A percentile compares a stretch with the other conserved stretches of the same genome.
phyloP scores from a whole-genome alignment of 371 early-diverging fungal genomes.

The Mortierella sp. region DNA sequence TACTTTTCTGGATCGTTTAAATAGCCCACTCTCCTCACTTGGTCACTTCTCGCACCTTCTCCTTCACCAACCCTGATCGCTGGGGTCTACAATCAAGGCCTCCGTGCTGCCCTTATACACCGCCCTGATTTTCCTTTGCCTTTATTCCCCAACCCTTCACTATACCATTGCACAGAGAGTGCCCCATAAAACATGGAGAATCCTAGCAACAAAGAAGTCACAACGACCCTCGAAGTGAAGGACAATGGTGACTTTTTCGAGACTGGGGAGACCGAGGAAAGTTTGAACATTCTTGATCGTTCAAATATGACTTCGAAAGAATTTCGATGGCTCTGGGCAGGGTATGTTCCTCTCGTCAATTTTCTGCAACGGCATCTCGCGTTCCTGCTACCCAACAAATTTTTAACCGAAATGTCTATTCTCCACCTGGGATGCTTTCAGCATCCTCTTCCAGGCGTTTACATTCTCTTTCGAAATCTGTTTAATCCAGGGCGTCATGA shows the following conservation, averaged over 20 bases:
- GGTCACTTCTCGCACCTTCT: too few relatives aligned
- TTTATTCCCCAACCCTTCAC: too few relatives aligned
- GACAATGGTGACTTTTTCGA: not conserved
- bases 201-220: not conserved
- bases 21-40: too few relatives aligned
- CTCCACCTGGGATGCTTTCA: not conserved
- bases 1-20: too few relatives aligned
- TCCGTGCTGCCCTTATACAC: too few relatives aligned
- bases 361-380: too few relatives aligned
- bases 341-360: constrained; percentile 3
- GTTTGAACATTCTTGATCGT: constrained; percentile 18
- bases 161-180: too few relatives aligned
- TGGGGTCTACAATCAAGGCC: too few relatives aligned
- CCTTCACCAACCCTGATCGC: too few relatives aligned
- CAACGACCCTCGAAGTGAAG: not conserved
- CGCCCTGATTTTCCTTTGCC: too few relatives aligned
- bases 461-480: constrained; percentile 7
- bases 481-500: constrained; percentile 4
- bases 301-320: constrained; percentile 13
- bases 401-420: not conserved
- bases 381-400: not conserved
- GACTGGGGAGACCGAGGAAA: constrained; percentile 1
- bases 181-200: not conserved
- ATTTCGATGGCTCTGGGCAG: constrained; percentile 17
- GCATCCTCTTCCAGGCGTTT: constrained; percentile 11